Evolutionary conservation across 2,329 filamentous ascomycete genomes (phyloP).

Genomic region (Penicillium sp.): DNA sequence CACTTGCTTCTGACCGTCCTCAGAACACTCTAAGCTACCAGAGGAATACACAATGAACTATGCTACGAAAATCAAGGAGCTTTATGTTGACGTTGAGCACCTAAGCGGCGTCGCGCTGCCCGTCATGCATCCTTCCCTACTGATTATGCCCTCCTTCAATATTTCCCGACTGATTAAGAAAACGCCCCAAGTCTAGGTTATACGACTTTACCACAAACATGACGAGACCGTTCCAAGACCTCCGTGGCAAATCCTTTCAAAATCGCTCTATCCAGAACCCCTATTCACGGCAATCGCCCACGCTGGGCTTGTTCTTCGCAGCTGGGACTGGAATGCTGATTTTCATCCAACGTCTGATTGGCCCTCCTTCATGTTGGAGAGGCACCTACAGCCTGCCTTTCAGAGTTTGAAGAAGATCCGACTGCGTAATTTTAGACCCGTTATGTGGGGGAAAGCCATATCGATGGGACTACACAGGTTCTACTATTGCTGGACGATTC

Average conservation of each 20-base stretch:
- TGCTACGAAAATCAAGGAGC: constrained; percentile 61
- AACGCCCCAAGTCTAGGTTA: constrained; percentile 61
- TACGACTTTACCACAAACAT: constrained; percentile 66
- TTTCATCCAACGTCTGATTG: constrained; percentile 37
- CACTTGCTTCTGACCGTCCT: too few relatives aligned
- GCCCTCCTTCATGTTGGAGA: constrained; percentile 47
- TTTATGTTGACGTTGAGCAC: constrained; percentile 63
- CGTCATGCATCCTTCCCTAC: constrained; percentile 51
- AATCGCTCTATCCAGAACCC: constrained; percentile 64
- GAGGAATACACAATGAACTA: constrained; percentile 57
- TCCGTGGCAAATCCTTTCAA: constrained; percentile 32
- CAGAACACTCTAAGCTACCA: constrained; percentile 48
- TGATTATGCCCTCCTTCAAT: too few relatives aligned
- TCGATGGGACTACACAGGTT: too few relatives aligned
- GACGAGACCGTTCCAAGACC: constrained; percentile 47
- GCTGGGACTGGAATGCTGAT: constrained; percentile 54
- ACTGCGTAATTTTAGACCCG: too few relatives aligned
- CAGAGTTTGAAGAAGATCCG: constrained; percentile 31
- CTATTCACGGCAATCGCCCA: constrained; percentile 61
- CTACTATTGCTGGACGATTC: too few relatives aligned
- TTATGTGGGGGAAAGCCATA: too few relatives aligned
- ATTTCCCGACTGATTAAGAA: too few relatives aligned
- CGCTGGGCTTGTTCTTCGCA: constrained; percentile 43
- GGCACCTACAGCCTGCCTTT: constrained; percentile 56
- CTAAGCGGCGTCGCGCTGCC: constrained; percentile 51